These are phyloP conservation scores for Corymbia calophylla DNA, from an alignment of 441 rosid species.

Conservation along the genomic window DNA sequence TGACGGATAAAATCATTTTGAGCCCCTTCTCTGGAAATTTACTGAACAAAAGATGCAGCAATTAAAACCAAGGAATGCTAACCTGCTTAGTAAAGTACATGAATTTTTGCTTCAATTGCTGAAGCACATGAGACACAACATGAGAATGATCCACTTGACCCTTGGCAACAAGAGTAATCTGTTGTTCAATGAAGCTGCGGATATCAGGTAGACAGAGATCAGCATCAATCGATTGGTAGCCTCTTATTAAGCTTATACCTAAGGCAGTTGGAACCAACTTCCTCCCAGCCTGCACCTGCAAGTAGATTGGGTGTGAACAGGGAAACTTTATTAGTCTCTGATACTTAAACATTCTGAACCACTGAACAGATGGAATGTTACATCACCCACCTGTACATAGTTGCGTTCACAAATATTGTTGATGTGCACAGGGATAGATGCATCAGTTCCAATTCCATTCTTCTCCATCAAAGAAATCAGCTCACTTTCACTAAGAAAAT, in stretches of 20 bases:
- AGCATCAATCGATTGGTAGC: constrained; percentile 89
- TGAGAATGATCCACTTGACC: constrained; percentile 75
- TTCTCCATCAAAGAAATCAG: constrained; percentile 93
- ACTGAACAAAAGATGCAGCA: neutral
- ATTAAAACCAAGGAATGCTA: neutral
- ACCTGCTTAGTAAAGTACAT: constrained; percentile 83
- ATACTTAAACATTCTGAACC: neutral
- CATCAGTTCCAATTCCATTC: constrained; percentile 95
- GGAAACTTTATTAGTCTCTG: neutral
- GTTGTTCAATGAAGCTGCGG: constrained; percentile 95
- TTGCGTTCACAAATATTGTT: constrained; percentile 95
- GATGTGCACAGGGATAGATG: constrained; percentile 84
- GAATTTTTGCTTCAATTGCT: constrained; percentile 74
- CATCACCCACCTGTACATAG: constrained; percentile 70
- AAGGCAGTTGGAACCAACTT: constrained; percentile 82
- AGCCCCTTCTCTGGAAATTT: neutral
- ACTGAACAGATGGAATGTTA: neutral
- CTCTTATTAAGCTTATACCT: constrained; percentile 85
- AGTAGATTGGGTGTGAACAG: neutral
- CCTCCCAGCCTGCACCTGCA: constrained; percentile 84
- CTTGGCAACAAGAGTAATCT: constrained; percentile 85
- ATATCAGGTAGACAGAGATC: constrained; percentile 95
- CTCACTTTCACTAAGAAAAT: constrained; percentile 89
- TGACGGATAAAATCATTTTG: neutral
- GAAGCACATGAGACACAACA: constrained; percentile 73